Base-by-base conservation (phyloP, 116 monocot species). In the Papilionanthe hybrid region DNA sequence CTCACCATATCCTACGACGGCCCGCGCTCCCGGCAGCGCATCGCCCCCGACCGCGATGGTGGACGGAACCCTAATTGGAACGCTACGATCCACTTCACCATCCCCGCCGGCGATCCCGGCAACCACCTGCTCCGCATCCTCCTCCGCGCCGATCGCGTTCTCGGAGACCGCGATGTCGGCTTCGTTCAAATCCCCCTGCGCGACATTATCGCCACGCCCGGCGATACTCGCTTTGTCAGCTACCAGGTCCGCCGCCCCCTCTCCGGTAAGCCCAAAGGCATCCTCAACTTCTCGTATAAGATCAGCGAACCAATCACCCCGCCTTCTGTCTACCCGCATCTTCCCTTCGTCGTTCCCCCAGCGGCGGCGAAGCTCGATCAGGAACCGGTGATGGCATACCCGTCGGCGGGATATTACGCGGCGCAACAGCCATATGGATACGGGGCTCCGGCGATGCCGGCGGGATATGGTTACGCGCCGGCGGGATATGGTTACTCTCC, bases 91-190 rank as follows among this genome's bases (percentile, higher is more conserved):
- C 49, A 41, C 44, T 78, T 82, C 81, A n/a, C 23, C 65, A 19
- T 95, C 69, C 85, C 84, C 50, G 67, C 75, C 60, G 42, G 74
- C 27, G 79, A 56, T 47, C 7, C 50, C 3, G 8, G 22, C 72
- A 15, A 75, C 77, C 66, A 72, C 32, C 75, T 81, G 50, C 74
- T 94, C 73, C 82, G 84, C 44, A 48, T 94, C 67, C 60, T 84
- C 20, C 81, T 94, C 79, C 85, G 92, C 37, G 15, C 86, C 23
- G 88, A 94, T 66, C 84, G 87, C 48, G 75, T 83, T 44, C 77
- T 94, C 22, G 93, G 93, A n/a, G 93, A 94, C 77, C 90, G 90
- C 32, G 91, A 91, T 77, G 75, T 98, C 78, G 94, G 98, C 49
- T 88, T 91, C 79, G 91, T 89, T n/a, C 77, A 82, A 75, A 80